Evolutionary conservation across 345 rosid species (phyloP).

Genomic region (Passiflora organensis): DNA sequence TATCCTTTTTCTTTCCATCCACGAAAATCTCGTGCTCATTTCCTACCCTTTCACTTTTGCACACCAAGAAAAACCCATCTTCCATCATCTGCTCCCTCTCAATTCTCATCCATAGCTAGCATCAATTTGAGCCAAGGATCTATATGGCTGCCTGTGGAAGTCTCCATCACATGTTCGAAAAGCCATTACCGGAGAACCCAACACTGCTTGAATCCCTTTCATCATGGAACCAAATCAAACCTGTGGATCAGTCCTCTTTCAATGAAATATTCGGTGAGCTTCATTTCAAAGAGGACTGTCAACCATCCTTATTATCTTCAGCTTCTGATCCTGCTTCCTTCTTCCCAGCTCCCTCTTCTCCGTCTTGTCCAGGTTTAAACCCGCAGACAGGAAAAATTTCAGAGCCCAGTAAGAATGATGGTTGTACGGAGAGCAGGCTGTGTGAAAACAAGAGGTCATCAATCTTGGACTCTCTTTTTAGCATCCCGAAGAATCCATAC

Average conservation of each 20-base stretch:
- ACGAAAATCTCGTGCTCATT: constrained; percentile 27
- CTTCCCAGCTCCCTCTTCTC: constrained; percentile 14
- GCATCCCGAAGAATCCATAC: constrained; percentile 11
- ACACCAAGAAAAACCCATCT: constrained; percentile 6
- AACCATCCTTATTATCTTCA: constrained; percentile 5
- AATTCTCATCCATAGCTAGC: background rate
- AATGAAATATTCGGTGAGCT: constrained; percentile 74
- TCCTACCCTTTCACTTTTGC: background rate
- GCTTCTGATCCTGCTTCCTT: constrained; percentile 1
- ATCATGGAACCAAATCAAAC: constrained; percentile 55
- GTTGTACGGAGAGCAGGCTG: background rate
- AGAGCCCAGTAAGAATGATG: constrained; percentile 3
- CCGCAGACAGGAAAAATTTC: background rate
- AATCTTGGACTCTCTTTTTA: constrained; percentile 2
- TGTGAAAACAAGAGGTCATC: constrained; percentile 14
- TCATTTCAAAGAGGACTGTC: constrained; percentile 47
- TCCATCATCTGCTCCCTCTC: background rate
- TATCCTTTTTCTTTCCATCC: constrained; percentile 27
- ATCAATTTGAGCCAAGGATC: background rate
- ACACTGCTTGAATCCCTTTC: constrained; percentile 53
- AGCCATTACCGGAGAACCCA: constrained; percentile 41
- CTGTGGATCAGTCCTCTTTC: constrained; percentile 35
- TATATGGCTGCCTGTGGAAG: constrained; percentile 76
- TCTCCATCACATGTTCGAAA: constrained; percentile 64
- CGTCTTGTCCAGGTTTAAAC: constrained; percentile 17